phyloP scores from a whole-genome alignment of 805 yeast species.

The Starmerella sirachaensis region DNA sequence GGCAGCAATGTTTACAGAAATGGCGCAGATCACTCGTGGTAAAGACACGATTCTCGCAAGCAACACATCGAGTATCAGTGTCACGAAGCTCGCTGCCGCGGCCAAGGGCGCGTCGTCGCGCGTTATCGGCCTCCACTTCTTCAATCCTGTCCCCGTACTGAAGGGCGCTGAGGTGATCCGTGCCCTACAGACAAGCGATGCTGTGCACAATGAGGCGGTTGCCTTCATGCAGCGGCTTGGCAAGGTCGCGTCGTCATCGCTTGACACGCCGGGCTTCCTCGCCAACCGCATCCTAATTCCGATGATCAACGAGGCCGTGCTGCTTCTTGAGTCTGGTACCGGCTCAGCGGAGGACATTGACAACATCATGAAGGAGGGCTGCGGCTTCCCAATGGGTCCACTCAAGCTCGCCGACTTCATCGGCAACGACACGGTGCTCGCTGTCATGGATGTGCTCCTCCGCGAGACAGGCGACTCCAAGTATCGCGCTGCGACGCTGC shows the following conservation, averaged over 20 bases:
- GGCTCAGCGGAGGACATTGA: constrained; percentile 34
- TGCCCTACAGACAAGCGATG: constrained; percentile 33
- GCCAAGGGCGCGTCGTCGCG: constrained; percentile 33
- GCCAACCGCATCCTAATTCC: constrained; percentile 36
- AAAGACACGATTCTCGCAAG: constrained; percentile 30
- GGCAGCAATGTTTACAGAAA: constrained; percentile 27
- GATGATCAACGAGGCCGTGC: constrained; percentile 35
- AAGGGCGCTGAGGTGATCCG: constrained; percentile 34
- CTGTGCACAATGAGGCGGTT: constrained; percentile 26
- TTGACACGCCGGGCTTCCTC: constrained; percentile 34
- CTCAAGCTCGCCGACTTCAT: constrained; percentile 34
- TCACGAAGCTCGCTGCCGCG: constrained; percentile 35
- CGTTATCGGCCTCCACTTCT: constrained; percentile 34
- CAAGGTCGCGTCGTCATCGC: constrained; percentile 30
- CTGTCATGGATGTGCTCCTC: constrained; percentile 33
- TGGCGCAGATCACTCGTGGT: constrained; percentile 23
- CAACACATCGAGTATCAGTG: constrained; percentile 34
- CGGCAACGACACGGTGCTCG: constrained; percentile 35
- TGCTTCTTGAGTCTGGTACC: constrained; percentile 32
- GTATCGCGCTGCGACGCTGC: constrained; percentile 32
- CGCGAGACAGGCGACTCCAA: constrained; percentile 33
- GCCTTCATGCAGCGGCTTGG: constrained; percentile 29
- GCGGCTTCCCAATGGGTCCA: constrained; percentile 40
- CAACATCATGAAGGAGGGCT: constrained; percentile 35
- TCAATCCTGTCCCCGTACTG: constrained; percentile 38